Base-by-base conservation (phyloP, 371 early-diverging fungal species). In the Actinomucor elegans region DNA sequence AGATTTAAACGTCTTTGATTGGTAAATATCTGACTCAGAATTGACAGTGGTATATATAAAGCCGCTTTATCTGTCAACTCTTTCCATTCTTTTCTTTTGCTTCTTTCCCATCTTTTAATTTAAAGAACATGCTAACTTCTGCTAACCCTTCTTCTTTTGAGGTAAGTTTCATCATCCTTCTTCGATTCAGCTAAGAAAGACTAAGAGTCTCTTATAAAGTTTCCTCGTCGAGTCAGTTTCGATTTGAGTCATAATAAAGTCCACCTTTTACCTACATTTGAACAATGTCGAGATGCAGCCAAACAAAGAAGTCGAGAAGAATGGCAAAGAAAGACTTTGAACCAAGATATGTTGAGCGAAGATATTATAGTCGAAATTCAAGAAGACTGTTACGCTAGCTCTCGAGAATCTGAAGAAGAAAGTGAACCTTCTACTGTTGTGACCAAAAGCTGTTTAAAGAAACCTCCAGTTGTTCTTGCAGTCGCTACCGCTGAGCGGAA, bases 361-460 rank as follows among this genome's bases (percentile, higher is more conserved):
- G 48, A 58, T 32, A 77, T 77, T 32, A 58, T 77, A 46, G 41
- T 59, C 10, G 77, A 77, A 64, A 77, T 77, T 14, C 60, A 68
- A 48, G 57, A 56, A 38, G 57, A 61, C 27, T 51, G 56, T 38
- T 43, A 21, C 35, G 49, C 55, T 33, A 28, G 29, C 24, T 37
- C 52, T 29, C 56, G 52, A n/a, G 18, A 38, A 23, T 35, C 49
- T 27, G 40, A 46, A 2, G 37, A 51, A n/a, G 57, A 56, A 37
- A 51, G 48, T 10, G 44, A 48, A 38, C 35, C 43, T 17, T 7
- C 14, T 11, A 18, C 24, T 24, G 7, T 36, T 35, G 40, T 40
- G 9, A 40, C 36, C 1, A 63, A 63, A 41, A 63, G 63, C 32
- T 63, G 63, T 49, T 35, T 63, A 5, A 63, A 63, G 35, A 63